A percentile compares a stretch with the other conserved stretches of the same genome.
phyloP scores from a whole-genome alignment of 345 rosid genomes.

The Hibiscus tridactylites region DNA sequence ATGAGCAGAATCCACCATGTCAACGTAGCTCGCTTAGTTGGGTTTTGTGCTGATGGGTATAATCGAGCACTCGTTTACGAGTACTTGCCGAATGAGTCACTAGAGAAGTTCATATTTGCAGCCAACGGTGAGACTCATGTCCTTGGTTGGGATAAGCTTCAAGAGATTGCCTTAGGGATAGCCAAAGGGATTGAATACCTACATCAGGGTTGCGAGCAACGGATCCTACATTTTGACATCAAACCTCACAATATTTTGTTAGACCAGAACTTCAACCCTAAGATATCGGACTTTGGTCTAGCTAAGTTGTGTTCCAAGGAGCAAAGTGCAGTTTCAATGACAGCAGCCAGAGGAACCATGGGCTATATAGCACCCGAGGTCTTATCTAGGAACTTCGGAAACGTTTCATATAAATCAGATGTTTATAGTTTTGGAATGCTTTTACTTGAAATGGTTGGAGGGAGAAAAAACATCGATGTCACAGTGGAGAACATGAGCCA shows the following conservation, averaged over 20 bases:
- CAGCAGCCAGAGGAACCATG: background rate
- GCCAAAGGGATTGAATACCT: background rate
- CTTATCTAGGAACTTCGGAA: slow-evolving; percentile 1
- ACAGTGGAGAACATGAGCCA: slow-evolving; percentile 4
- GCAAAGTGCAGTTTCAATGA: background rate
- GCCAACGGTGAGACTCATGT: background rate
- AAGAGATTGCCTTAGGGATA: background rate
- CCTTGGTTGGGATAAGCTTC: slow-evolving; percentile 2
- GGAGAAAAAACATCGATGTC: background rate
- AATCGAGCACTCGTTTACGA: background rate
- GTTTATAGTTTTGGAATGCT: slow-evolving; percentile 2
- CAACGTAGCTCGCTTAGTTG: background rate
- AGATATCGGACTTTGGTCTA: background rate
- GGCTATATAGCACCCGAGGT: background rate
- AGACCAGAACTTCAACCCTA: background rate
- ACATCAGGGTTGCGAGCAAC: background rate
- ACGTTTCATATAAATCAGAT: background rate
- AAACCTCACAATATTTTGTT: slow-evolving; percentile 1
- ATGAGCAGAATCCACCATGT: slow-evolving; percentile 1
- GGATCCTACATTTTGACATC: background rate
- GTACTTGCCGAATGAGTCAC: background rate
- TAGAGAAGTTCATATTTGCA: background rate
- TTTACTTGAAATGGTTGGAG: slow-evolving; percentile 1
- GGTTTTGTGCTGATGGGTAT: background rate
- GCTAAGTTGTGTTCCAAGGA: background rate